Percentiles rank a stretch among this genome's conserved stretches.
These are phyloP conservation scores for Ganoderma leucocontextum DNA, from an alignment of 1,284 basidiomycete species.

Conservation along the genomic window DNA sequence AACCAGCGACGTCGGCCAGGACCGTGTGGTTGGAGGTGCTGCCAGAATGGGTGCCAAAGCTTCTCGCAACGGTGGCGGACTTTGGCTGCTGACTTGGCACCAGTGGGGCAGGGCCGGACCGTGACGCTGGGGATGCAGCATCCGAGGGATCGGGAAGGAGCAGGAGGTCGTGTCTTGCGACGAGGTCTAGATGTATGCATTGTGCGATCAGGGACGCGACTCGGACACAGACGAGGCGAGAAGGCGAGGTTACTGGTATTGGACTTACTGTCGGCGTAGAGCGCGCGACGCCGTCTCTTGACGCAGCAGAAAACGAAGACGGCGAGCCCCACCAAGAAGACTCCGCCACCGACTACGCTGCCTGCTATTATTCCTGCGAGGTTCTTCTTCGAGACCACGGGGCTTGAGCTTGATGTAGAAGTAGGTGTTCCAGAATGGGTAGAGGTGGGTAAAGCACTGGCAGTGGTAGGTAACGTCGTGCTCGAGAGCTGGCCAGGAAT, in stretches of 20 bases:
- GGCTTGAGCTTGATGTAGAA: background rate
- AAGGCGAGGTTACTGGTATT: background rate
- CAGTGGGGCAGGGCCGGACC: background rate
- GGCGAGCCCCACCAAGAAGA: background rate
- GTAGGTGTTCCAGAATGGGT: background rate
- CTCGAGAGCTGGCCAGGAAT: background rate
- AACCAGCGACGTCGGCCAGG: constrained; percentile 1
- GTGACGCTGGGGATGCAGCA: background rate
- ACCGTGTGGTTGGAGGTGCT: constrained; percentile 4
- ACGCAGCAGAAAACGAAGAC: background rate
- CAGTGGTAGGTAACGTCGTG: background rate
- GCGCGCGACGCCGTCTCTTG: background rate
- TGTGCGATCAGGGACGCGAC: background rate
- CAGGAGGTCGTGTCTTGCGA: background rate
- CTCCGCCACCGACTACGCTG: background rate
- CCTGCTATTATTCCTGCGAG: background rate
- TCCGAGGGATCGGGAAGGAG: background rate
- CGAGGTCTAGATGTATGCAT: background rate
- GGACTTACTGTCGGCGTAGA: background rate
- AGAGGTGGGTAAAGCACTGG: background rate
- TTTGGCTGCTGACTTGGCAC: background rate
- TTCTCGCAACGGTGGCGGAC: background rate
- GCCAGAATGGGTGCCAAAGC: background rate
- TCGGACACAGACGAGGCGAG: too few species aligned
- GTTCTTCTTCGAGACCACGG: background rate